Conservation (phyloP, 148 eudicot species). For the Pharnaceum exiguum region DNA sequence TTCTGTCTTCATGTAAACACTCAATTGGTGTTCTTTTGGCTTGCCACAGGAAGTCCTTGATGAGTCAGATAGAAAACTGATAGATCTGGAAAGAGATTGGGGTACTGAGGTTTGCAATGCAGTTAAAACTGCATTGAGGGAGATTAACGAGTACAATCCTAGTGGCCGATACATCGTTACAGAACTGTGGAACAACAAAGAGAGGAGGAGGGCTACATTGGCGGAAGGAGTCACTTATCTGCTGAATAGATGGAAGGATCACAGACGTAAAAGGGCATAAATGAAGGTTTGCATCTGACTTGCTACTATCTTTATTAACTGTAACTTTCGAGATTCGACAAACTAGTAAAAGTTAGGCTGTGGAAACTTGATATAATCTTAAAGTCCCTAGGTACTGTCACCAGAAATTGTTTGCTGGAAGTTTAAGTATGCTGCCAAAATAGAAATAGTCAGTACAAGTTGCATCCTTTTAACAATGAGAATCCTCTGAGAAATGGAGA, state of each 20-base stretch:
- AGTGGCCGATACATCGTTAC: constrained; percentile 49
- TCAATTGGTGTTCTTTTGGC: constrained; percentile 2
- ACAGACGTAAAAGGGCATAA: constrained; percentile 30
- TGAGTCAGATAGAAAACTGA: constrained; percentile 37
- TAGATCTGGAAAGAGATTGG: constrained; percentile 35
- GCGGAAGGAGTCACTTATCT: constrained; percentile 43
- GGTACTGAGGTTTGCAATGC: constrained; percentile 43
- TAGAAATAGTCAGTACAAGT: too few relatives aligned
- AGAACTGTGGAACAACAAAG: constrained; percentile 49
- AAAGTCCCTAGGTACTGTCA: too few relatives aligned
- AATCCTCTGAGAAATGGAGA: too few relatives aligned
- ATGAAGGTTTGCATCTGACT: constrained; percentile 22
- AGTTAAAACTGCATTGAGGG: constrained; percentile 38
- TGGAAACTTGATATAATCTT: too few relatives aligned
- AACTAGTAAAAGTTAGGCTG: too few relatives aligned
- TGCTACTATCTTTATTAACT: neutral
- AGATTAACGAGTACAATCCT: constrained; percentile 58
- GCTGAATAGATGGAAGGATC: constrained; percentile 33
- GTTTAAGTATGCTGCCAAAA: too few relatives aligned
- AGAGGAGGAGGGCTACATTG: constrained; percentile 47
- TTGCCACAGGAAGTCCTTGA: constrained; percentile 43
- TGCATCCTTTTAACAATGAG: too few relatives aligned
- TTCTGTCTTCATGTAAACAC: too few relatives aligned
- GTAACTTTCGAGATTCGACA: too few relatives aligned
- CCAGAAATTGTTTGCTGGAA: too few relatives aligned